phyloP scores from a whole-genome alignment of 805 yeast species.

The Peterozyma xylosa region DNA sequence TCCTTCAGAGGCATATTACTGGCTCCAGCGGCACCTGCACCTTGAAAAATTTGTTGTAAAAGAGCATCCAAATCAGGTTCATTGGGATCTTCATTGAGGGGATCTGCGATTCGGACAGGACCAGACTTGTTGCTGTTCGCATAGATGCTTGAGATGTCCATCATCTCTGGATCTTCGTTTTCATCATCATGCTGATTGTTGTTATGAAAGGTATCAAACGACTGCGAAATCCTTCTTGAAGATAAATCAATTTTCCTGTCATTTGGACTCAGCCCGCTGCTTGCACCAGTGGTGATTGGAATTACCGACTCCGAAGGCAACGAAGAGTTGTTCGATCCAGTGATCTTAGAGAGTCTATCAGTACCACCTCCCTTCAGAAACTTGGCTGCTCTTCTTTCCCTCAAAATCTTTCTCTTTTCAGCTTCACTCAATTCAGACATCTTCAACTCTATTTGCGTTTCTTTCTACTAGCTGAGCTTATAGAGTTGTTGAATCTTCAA shows the following conservation, averaged over 20 bases:
- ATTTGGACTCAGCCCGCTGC: not conserved
- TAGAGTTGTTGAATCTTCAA: too few species aligned
- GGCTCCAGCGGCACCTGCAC: constrained; percentile 9
- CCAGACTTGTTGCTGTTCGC: constrained; percentile 3
- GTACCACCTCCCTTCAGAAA: constrained; percentile 48
- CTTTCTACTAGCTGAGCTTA: too few species aligned
- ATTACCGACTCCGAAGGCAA: constrained; percentile 12
- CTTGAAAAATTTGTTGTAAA: constrained; percentile 12
- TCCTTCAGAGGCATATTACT: constrained; percentile 1
- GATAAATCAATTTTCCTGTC: not conserved
- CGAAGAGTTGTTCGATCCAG: constrained; percentile 29
- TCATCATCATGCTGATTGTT: constrained; percentile 7
- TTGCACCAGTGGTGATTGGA: not conserved
- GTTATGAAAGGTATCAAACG: constrained; percentile 8
- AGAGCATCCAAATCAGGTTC: constrained; percentile 12
- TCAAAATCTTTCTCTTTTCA: constrained; percentile 47
- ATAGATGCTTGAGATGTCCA: constrained; percentile 10
- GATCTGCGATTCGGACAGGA: constrained; percentile 5
- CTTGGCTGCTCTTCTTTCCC: constrained; percentile 63
- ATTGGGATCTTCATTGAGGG: constrained; percentile 10
- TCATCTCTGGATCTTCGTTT: constrained; percentile 17
- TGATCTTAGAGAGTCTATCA: constrained; percentile 42
- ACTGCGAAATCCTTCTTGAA: constrained; percentile 11
- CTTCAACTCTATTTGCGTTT: not conserved
- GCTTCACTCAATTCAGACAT: constrained; percentile 44